phyloP scores from a whole-genome alignment of 257 asterid genomes.

The Solanum lycopersicoides region DNA sequence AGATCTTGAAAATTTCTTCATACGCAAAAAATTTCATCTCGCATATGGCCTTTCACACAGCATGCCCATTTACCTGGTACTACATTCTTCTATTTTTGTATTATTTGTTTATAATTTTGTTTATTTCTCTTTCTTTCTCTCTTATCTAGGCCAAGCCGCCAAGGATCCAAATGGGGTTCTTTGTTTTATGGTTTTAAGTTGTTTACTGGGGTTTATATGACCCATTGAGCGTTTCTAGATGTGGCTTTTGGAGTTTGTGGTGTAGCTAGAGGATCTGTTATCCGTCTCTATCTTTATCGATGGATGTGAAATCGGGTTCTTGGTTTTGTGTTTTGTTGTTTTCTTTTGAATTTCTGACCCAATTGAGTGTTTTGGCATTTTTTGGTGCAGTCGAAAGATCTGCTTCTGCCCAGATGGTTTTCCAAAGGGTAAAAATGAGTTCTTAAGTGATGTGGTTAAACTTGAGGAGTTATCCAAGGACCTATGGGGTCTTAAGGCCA shows the following conservation, averaged over 20 bases:
- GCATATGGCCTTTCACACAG: constrained; percentile 92
- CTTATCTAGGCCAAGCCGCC: background rate
- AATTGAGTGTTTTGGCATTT: constrained; percentile 19
- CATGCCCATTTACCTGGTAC: constrained; percentile 99
- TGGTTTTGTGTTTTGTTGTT: background rate
- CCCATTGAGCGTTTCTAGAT: background rate
- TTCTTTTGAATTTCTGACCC: background rate
- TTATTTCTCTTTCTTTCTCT: background rate
- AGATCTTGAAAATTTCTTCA: constrained; percentile 10
- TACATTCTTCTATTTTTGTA: background rate
- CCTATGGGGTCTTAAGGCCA: constrained; percentile 72
- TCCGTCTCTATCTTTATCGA: background rate
- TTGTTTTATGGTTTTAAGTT: constrained; percentile 1
- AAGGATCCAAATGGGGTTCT: constrained; percentile 2
- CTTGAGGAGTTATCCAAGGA: constrained; percentile 74
- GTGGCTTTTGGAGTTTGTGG: background rate
- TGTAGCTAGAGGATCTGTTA: background rate
- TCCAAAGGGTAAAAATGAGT: constrained; percentile 50
- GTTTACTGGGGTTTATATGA: background rate
- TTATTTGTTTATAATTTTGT: background rate
- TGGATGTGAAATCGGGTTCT: background rate
- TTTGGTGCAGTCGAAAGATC: constrained; percentile 65
- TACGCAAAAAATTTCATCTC: constrained; percentile 8
- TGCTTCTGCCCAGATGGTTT: constrained; percentile 85
- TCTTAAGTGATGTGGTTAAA: constrained; percentile 48